Evolutionary conservation across 768 basidiomycete species (phyloP), one percentile per base, ranked within the genome.

Genomic region (Tubosaeta brunneosetosa): DNA sequence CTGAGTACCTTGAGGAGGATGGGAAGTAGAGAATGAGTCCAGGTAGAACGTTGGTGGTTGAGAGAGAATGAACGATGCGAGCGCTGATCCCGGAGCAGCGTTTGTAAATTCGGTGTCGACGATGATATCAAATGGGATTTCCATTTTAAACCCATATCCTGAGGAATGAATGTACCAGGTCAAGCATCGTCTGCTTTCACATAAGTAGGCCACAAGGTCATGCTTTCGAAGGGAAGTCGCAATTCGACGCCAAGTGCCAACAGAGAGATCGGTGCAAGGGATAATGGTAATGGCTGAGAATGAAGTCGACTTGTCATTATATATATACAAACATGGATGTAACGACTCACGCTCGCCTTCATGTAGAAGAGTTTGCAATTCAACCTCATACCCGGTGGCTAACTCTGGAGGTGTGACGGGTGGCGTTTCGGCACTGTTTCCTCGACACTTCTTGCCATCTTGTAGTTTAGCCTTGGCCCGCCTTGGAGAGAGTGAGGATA

Each of bases 101-200:
- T 80, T 75, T 25, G 74, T 70, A 66, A 87, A 84, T 47, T 80
- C 76, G 5, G 82, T 77, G 29, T 82, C 74, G 17, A 75, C 58
- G 55, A 91, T 83, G 53, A 68, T 76, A 51, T 81, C 74, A 68
- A 86, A 89, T 5, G 87, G 81, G 16, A 91, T 76, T 55, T 88
- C 86, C 86, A 92, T 92, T 68, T 91, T 91, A 77, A 91, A 91
- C 17, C 86, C 81, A 56, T 78, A 78, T 19, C 86, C 87, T 1
- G 71, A 75, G 6, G 85, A 85, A 38, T 83, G 80, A 50, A 92
- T 84, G 66, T 85, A 92, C 91, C 91, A 92, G 4, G 80, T 80
- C 27, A 92, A 71, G 61, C 78, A 83, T 38, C 77, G 81, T 59
- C 80, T 85, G 38, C 66, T 55, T 22, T 90, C 85, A 65, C 80